These are phyloP conservation scores for Lactarius akahatsu DNA, from an alignment of 768 basidiomycete genomes.

Conservation along the genomic window DNA sequence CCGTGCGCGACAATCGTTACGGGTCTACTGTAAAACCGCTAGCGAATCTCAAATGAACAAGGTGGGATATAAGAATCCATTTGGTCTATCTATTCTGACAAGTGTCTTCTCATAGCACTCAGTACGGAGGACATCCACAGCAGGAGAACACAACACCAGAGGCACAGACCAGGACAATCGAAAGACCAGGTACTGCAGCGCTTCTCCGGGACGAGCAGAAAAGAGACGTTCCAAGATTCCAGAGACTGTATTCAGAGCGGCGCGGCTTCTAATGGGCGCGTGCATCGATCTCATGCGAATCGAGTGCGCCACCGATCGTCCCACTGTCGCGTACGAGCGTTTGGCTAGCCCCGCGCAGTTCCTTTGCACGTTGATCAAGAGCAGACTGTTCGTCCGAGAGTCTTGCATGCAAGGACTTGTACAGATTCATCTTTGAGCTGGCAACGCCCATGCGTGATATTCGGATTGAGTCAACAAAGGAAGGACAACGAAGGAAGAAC, in stretches of 20 bases:
- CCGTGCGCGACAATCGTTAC: not conserved
- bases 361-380: slow-evolving; percentile 43
- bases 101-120: not conserved
- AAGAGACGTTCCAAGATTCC: not conserved
- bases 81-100: not conserved
- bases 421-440: slow-evolving; percentile 50
- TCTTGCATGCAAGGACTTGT: slow-evolving; percentile 43
- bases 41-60: not conserved
- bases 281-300: not conserved
- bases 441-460: not conserved
- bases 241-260: not conserved
- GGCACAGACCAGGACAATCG: not conserved
- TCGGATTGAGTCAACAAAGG: not conserved
- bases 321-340: slow-evolving; percentile 45
- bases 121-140: not conserved
- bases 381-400: slow-evolving; percentile 43
- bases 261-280: not conserved
- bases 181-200: not conserved
- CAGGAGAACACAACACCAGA: not conserved
- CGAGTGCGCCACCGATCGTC: slow-evolving; percentile 36
- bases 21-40: not conserved
- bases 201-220: not conserved
- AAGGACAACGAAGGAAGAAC: not conserved
- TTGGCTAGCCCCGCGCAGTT: slow-evolving; percentile 40
- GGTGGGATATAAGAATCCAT: not conserved